Conservation (phyloP, 108 stramenopile species). For the Craspedostauros australis region DNA sequence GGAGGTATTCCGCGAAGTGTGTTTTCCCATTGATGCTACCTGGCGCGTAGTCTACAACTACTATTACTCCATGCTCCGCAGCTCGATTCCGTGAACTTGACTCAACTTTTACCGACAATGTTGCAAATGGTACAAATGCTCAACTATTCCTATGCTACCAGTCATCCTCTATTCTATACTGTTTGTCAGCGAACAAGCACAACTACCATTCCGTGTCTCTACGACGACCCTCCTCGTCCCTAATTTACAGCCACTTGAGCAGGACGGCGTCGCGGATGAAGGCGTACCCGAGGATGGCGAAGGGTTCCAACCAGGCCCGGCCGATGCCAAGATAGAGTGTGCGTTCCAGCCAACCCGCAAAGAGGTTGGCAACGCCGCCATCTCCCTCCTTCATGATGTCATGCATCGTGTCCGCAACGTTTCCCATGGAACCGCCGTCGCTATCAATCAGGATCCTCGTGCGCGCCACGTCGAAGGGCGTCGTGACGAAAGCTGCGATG, state of each 20-base stretch:
- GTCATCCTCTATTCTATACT: too few species aligned
- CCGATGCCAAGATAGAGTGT: slow-evolving; percentile 69
- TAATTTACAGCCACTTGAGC: slow-evolving; percentile 52
- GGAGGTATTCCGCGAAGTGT: too few species aligned
- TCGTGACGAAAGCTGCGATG: slow-evolving; percentile 65
- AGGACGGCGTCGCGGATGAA: slow-evolving; percentile 74
- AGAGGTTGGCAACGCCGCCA: slow-evolving; percentile 66
- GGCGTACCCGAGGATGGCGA: slow-evolving; percentile 66
- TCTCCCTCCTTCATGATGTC: slow-evolving; percentile 55
- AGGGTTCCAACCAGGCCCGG: slow-evolving; percentile 78
- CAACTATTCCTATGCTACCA: too few species aligned
- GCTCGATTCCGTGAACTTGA: too few species aligned
- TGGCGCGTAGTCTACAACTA: too few species aligned
- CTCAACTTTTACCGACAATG: too few species aligned
- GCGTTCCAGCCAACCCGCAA: slow-evolving; percentile 76
- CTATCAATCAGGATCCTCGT: slow-evolving; percentile 69
- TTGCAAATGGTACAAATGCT: too few species aligned
- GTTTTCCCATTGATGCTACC: too few species aligned
- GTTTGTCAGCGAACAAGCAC: too few species aligned
- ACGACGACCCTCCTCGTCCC: too few species aligned
- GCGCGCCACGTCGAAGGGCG: slow-evolving; percentile 82
- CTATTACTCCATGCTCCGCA: too few species aligned
- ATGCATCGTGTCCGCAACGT: slow-evolving; percentile 39
- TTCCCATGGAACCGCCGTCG: slow-evolving; percentile 2
- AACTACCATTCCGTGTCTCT: too few species aligned